Conservation (phyloP, 805 yeast species). For the Wickerhamiella slavikovae region DNA sequence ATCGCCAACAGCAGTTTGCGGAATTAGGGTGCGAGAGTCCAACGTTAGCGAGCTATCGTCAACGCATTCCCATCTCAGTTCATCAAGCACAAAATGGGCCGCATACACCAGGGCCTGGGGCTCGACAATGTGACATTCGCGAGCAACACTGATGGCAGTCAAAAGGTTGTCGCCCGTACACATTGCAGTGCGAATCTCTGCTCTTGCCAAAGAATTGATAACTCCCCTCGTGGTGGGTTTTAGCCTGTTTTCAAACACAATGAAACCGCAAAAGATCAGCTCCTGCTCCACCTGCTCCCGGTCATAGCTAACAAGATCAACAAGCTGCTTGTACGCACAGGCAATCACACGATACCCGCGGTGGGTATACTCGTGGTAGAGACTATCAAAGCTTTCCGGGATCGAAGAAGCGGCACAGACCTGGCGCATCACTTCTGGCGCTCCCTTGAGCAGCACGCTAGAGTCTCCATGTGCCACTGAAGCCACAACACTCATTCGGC, state of each 20-base stretch:
- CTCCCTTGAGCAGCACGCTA: slow-evolving; percentile 69
- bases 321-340: slow-evolving; percentile 56
- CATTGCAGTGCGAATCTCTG: slow-evolving; percentile 72
- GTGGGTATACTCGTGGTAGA: slow-evolving; percentile 72
- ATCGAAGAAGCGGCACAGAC: slow-evolving; percentile 53
- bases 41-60: slow-evolving; percentile 27
- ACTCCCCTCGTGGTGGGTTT: slow-evolving; percentile 48
- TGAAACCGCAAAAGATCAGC: slow-evolving; percentile 65
- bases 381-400: slow-evolving; percentile 54
- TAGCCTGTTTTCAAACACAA: slow-evolving; percentile 79
- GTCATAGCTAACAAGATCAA: slow-evolving; percentile 32
- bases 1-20: slow-evolving; percentile 12
- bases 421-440: slow-evolving; percentile 79
- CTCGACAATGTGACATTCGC: slow-evolving; percentile 53
- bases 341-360: slow-evolving; percentile 92
- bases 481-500: slow-evolving; percentile 79
- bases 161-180: slow-evolving; percentile 94
- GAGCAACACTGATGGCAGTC: slow-evolving; percentile 85
- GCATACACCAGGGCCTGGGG: slow-evolving; percentile 30
- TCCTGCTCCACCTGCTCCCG: slow-evolving; percentile 53
- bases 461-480: slow-evolving; percentile 21
- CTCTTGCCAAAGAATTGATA: slow-evolving; percentile 35
- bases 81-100: slow-evolving; percentile 26
- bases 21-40: slow-evolving; percentile 41
- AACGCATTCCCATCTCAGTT: slow-evolving; percentile 21